phyloP scores from a whole-genome alignment of 176 grass and related monocot species.

The Cenchrus fungigraminus region DNA sequence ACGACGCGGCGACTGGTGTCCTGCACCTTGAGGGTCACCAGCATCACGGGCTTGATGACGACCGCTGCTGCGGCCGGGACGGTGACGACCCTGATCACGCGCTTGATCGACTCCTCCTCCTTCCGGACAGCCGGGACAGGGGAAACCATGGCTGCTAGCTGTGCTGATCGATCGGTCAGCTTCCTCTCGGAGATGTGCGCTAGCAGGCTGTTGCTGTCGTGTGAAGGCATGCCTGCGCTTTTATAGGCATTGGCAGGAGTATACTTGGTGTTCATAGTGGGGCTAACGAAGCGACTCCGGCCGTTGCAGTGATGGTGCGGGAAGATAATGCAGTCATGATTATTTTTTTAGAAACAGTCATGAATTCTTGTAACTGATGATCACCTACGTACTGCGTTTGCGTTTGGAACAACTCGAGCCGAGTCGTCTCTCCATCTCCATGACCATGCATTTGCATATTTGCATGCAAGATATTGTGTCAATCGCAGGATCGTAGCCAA shows the following conservation, averaged over 20 bases:
- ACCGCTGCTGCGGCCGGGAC: background rate
- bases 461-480: background rate
- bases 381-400: background rate
- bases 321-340: background rate
- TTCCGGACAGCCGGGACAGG: background rate
- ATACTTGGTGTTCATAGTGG: no score
- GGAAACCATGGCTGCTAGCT: background rate
- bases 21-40: constrained; percentile 24
- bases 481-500: background rate
- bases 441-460: no score
- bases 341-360: background rate
- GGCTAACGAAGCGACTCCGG: background rate
- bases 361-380: background rate
- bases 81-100: no score
- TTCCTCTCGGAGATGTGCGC: background rate
- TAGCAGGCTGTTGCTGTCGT: background rate
- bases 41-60: background rate
- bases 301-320: no score
- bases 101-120: background rate
- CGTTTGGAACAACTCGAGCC: background rate
- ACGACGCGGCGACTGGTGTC: background rate
- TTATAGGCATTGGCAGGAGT: no score
- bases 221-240: background rate
- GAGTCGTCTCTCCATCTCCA: background rate
- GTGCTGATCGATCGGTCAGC: background rate